Evolutionary conservation across 2,329 filamentous ascomycete genomes (phyloP).

Genomic region (Bipolaris victoriae): DNA sequence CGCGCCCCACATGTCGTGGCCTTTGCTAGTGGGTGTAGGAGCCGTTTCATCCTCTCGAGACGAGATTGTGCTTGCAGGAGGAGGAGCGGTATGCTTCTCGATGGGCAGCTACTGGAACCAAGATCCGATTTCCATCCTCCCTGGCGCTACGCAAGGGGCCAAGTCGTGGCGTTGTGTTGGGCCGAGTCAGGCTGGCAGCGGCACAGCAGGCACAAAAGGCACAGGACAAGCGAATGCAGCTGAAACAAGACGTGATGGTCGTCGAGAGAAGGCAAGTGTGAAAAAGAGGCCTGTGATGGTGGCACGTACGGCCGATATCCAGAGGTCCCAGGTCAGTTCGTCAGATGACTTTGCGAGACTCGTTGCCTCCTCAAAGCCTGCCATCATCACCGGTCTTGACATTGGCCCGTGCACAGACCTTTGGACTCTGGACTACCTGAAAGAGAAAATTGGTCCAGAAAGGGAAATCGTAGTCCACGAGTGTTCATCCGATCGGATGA

Average conservation of each 20-base stretch:
- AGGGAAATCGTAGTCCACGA: slow-evolving; percentile 75
- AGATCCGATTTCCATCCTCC: slow-evolving; percentile 31
- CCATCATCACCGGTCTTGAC: slow-evolving; percentile 68
- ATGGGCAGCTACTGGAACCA: slow-evolving; percentile 86
- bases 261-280: slow-evolving; percentile 7
- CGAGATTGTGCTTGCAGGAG: slow-evolving; percentile 70
- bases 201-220: slow-evolving; percentile 16
- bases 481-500: slow-evolving; percentile 69
- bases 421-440: slow-evolving; percentile 75
- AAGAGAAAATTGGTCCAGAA: slow-evolving; percentile 51
- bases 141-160: slow-evolving; percentile 18
- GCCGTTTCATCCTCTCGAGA: slow-evolving; percentile 56
- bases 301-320: slow-evolving; percentile 49
- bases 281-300: slow-evolving; percentile 16
- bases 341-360: slow-evolving; percentile 65
- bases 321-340: slow-evolving; percentile 60
- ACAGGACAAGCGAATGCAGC: slow-evolving; percentile 15
- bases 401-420: slow-evolving; percentile 69
- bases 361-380: slow-evolving; percentile 64
- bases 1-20: slow-evolving; percentile 53
- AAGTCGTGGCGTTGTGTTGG: slow-evolving; percentile 27
- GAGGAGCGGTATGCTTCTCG: slow-evolving; percentile 87
- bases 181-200: slow-evolving; percentile 15
- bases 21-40: slow-evolving; percentile 74
- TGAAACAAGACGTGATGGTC: slow-evolving; percentile 19